phyloP scores from a whole-genome alignment of 2,329 filamentous ascomycete genomes.

The Apiospora arundinis region DNA sequence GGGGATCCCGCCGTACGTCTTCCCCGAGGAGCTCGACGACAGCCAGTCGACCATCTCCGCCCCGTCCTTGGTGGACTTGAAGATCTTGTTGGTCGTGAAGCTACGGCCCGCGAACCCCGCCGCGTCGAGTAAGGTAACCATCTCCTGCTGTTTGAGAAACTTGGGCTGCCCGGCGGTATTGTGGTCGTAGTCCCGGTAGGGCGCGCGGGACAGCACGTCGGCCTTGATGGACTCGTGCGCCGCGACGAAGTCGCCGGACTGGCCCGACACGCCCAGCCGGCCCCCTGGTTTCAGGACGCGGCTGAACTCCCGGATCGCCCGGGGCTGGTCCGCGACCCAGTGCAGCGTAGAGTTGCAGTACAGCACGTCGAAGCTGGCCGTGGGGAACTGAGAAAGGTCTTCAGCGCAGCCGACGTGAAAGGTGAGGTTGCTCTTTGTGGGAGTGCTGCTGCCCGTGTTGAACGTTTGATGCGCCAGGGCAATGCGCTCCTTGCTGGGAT shows the following conservation, averaged over 20 bases:
- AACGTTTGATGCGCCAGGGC: slow-evolving; percentile 25
- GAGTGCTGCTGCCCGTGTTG: slow-evolving; percentile 14
- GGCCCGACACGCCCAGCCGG: slow-evolving; percentile 29
- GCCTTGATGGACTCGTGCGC: slow-evolving; percentile 32
- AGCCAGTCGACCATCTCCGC: slow-evolving; percentile 41
- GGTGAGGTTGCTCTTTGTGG: slow-evolving; percentile 18
- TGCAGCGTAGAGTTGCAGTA: slow-evolving; percentile 38
- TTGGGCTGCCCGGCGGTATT: slow-evolving; percentile 30
- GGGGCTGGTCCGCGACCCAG: slow-evolving; percentile 36
- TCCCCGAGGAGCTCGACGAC: slow-evolving; percentile 41
- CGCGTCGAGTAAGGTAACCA: slow-evolving; percentile 32
- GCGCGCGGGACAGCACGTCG: slow-evolving; percentile 35
- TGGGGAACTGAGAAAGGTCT: slow-evolving; percentile 34
- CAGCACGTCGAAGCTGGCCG: slow-evolving; percentile 34
- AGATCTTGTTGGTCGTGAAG: slow-evolving; percentile 34
- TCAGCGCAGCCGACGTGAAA: slow-evolving; percentile 35
- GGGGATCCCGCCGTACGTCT: slow-evolving; percentile 40
- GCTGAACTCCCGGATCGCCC: slow-evolving; percentile 31
- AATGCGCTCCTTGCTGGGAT: slow-evolving; percentile 41
- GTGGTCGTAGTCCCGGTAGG: slow-evolving; percentile 32
- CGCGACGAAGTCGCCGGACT: slow-evolving; percentile 32
- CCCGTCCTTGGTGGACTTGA: slow-evolving; percentile 31
- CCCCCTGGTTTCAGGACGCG: slow-evolving; percentile 35
- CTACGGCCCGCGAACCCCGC: slow-evolving; percentile 29
- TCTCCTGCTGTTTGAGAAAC: slow-evolving; percentile 34